These are phyloP conservation scores for Diophrys sp. DNA, from an alignment of 73 alveolate species.

Conservation along the genomic window DNA sequence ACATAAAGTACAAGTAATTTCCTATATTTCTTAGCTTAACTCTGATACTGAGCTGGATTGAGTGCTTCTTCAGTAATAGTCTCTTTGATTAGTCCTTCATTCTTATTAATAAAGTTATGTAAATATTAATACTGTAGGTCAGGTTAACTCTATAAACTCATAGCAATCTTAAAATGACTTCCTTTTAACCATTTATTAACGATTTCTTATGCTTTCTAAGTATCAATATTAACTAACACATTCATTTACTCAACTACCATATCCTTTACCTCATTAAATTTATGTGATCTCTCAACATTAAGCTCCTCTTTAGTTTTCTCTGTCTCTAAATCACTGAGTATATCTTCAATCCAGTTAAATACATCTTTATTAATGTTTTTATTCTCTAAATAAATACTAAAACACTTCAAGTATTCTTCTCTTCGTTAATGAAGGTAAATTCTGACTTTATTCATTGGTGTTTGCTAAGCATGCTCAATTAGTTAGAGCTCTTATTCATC, in stretches of 20 bases:
- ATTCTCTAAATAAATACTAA: conserved; percentile 6
- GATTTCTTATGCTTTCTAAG: background rate
- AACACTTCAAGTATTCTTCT: conserved; percentile 28
- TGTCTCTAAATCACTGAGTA: background rate
- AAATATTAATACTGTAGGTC: conserved; percentile 20
- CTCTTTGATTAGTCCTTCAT: conserved; percentile 11
- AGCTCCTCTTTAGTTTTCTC: background rate
- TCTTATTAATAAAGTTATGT: conserved; percentile 8
- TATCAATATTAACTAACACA: conserved; percentile 27
- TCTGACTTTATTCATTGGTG: conserved; percentile 28
- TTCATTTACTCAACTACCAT: conserved; percentile 1
- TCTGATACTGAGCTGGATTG: conserved; percentile 4
- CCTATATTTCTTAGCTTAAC: conserved; percentile 18
- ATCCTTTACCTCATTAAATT: conserved; percentile 1
- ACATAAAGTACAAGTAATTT: background rate
- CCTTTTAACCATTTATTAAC: conserved; percentile 27
- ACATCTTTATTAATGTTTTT: conserved; percentile 33
- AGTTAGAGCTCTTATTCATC: conserved; percentile 20
- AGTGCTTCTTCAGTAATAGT: conserved; percentile 3
- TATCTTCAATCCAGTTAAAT: conserved; percentile 28
- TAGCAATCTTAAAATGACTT: conserved; percentile 21
- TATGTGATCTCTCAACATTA: background rate
- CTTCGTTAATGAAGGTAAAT: conserved; percentile 15
- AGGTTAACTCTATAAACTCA: background rate
- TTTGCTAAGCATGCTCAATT: conserved; percentile 20